Percentiles rank a stretch among this genome's conserved stretches.
These are phyloP conservation scores for Aureobasidium namibiae DNA, from an alignment of 2,329 filamentous ascomycete genomes.

Conservation along the genomic window DNA sequence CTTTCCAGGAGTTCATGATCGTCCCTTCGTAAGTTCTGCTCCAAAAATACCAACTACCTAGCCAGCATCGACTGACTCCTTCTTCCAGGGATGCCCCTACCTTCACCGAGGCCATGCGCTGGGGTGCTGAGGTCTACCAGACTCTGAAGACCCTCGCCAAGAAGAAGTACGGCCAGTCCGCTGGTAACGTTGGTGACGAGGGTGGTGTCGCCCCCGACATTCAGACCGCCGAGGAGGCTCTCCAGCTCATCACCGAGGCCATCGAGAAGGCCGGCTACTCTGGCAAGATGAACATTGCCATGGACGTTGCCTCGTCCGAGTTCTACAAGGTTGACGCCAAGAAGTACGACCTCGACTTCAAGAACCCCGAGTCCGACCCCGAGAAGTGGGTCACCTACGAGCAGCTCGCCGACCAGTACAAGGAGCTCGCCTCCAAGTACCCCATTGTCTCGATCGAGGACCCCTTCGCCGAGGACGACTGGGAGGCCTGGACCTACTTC, in stretches of 20 bases:
- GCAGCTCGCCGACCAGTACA: slow-evolving; percentile 88
- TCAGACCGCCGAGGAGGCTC: slow-evolving; percentile 90
- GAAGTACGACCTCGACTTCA: slow-evolving; percentile 99
- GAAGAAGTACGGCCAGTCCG: slow-evolving; percentile 99
- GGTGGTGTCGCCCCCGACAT: slow-evolving; percentile 99
- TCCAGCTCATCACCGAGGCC: slow-evolving; percentile 88
- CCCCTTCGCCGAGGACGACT: slow-evolving; percentile 98
- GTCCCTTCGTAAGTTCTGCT: slow-evolving; percentile 35
- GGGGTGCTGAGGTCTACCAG: slow-evolving; percentile 97
- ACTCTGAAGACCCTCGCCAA: slow-evolving; percentile 93
- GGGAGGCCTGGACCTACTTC: slow-evolving; percentile 99
- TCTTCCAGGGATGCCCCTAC: slow-evolving; percentile 62
- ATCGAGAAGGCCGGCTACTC: slow-evolving; percentile 95
- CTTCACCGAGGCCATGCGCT: slow-evolving; percentile 93
- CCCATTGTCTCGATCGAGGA: slow-evolving; percentile 98
- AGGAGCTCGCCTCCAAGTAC: slow-evolving; percentile 83
- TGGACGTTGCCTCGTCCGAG: slow-evolving; percentile 98
- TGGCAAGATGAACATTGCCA: slow-evolving; percentile 93
- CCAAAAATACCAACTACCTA: not conserved
- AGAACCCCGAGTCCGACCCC: slow-evolving; percentile 96
- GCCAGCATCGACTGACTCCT: slow-evolving; percentile 16
- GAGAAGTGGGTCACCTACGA: slow-evolving; percentile 98
- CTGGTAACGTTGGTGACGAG: slow-evolving; percentile 98
- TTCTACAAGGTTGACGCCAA: slow-evolving; percentile 96
- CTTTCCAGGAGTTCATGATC: slow-evolving; percentile 53